phyloP scores from a whole-genome alignment of 2,329 filamentous ascomycete genomes.

The Ceratocystis destructans region DNA sequence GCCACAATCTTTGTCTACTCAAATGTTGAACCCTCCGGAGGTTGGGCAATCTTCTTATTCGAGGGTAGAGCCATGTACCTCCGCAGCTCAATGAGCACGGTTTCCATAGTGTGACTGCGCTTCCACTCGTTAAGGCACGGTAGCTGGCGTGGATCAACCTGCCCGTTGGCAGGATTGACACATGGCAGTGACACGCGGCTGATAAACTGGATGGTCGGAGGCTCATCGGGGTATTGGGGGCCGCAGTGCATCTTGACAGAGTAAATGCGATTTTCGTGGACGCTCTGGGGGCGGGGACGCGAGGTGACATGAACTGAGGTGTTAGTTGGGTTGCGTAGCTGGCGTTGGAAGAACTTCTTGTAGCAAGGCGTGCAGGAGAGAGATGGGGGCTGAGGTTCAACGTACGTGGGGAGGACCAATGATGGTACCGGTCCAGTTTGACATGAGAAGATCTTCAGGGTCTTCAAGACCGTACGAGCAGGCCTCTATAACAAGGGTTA shows the following conservation, averaged over 20 bases:
- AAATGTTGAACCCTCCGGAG: slow-evolving; percentile 61
- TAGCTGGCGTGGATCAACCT: slow-evolving; percentile 73
- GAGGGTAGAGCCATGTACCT: slow-evolving; percentile 85
- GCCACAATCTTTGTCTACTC: slow-evolving; percentile 1
- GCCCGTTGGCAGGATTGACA: slow-evolving; percentile 64
- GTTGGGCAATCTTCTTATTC: slow-evolving; percentile 93
- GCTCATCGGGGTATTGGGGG: slow-evolving; percentile 71
- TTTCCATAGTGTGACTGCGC: slow-evolving; percentile 89
- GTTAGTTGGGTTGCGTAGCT: slow-evolving; percentile 8
- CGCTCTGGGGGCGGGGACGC: slow-evolving; percentile 46
- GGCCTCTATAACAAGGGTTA: slow-evolving; percentile 49
- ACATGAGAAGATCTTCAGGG: slow-evolving; percentile 89
- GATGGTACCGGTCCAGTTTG: slow-evolving; percentile 97
- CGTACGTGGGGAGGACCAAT: slow-evolving; percentile 88
- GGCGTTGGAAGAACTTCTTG: background rate
- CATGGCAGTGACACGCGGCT: slow-evolving; percentile 95
- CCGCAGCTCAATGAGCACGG: slow-evolving; percentile 72
- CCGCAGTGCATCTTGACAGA: slow-evolving; percentile 95
- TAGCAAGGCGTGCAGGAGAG: background rate
- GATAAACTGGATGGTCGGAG: slow-evolving; percentile 81
- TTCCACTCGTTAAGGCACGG: slow-evolving; percentile 84
- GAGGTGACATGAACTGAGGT: background rate
- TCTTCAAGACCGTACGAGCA: slow-evolving; percentile 95
- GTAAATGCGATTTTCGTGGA: slow-evolving; percentile 98
- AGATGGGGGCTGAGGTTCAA: slow-evolving; percentile 19